Evolutionary conservation across 75 land plant genomes (phyloP).

Genomic region (Pseudotsuga menziesii): DNA sequence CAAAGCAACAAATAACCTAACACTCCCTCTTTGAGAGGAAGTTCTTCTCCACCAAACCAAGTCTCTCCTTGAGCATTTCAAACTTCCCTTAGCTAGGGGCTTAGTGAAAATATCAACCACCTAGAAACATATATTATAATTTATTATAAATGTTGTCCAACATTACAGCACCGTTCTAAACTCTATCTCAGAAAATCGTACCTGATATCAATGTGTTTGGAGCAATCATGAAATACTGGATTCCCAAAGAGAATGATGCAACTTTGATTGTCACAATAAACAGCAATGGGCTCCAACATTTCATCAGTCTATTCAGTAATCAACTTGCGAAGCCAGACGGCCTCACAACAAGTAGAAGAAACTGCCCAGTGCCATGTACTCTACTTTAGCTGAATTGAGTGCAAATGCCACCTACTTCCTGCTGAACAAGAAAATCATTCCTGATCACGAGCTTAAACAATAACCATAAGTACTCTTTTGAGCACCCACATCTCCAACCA

Average conservation of each 20-base stretch:
- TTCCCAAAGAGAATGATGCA: not conserved
- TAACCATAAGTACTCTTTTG: not conserved
- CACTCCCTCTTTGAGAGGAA: too few relatives aligned
- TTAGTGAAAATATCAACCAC: not conserved
- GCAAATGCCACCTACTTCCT: not conserved
- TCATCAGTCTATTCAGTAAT: not conserved
- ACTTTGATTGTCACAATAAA: constrained; percentile 3
- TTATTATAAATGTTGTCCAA: not conserved
- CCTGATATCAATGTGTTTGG: not conserved
- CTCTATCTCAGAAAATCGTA: not conserved
- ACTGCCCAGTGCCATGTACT: not conserved
- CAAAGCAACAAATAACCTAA: too few relatives aligned
- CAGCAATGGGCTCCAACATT: not conserved
- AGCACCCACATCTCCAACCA: not conserved
- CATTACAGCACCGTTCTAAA: not conserved
- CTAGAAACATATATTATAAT: not conserved
- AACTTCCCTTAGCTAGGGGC: not conserved
- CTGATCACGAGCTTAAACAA: not conserved
- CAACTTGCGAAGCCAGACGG: not conserved
- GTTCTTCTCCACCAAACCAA: too few relatives aligned
- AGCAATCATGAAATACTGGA: not conserved
- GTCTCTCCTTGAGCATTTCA: not conserved
- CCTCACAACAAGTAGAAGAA: not conserved
- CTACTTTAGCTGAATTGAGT: not conserved
- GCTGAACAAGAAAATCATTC: not conserved